Percentiles rank a stretch among this genome's conserved stretches.
Evolutionary conservation across 495 filamentous ascomycete genomes (phyloP).

Genomic region (Cercophora scortea): DNA sequence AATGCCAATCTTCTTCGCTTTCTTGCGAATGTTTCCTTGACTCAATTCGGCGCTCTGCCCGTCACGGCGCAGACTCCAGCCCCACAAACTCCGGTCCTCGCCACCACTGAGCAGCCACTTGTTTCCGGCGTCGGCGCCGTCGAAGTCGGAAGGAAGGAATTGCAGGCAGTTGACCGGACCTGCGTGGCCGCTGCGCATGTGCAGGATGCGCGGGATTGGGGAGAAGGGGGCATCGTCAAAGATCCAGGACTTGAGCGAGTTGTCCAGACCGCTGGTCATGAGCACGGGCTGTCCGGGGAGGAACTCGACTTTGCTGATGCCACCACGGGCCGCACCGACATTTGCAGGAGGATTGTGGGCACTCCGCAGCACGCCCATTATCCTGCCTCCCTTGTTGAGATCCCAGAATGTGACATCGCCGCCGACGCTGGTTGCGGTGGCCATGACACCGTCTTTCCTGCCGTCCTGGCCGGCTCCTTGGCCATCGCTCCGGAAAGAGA

Average conservation of each 20-base stretch:
- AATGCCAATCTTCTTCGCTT: slow-evolving; percentile 73
- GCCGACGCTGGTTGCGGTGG: slow-evolving; percentile 58
- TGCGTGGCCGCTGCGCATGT: slow-evolving; percentile 79
- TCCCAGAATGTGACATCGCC: slow-evolving; percentile 96
- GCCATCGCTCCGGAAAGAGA: slow-evolving; percentile 89
- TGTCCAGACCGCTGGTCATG: slow-evolving; percentile 84
- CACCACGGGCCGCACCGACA: slow-evolving; percentile 36
- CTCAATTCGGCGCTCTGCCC: slow-evolving; percentile 91
- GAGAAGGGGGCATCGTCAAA: slow-evolving; percentile 85
- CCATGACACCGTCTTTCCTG: slow-evolving; percentile 74
- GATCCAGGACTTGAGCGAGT: slow-evolving; percentile 90
- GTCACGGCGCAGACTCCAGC: slow-evolving; percentile 87
- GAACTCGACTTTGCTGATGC: slow-evolving; percentile 77
- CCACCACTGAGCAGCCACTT: slow-evolving; percentile 94
- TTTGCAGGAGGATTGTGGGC: slow-evolving; percentile 70
- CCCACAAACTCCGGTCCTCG: slow-evolving; percentile 84
- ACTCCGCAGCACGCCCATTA: slow-evolving; percentile 72
- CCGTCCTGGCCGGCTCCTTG: slow-evolving; percentile 84
- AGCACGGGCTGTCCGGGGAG: slow-evolving; percentile 85
- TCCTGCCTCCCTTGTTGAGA: slow-evolving; percentile 74
- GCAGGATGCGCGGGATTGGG: slow-evolving; percentile 73
- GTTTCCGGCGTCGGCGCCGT: slow-evolving; percentile 76
- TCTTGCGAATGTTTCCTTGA: slow-evolving; percentile 75
- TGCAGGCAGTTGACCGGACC: slow-evolving; percentile 69
- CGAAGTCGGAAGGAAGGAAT: slow-evolving; percentile 78